Conservation (phyloP, 495 filamentous ascomycete species). For the Talaromyces ruber region DNA sequence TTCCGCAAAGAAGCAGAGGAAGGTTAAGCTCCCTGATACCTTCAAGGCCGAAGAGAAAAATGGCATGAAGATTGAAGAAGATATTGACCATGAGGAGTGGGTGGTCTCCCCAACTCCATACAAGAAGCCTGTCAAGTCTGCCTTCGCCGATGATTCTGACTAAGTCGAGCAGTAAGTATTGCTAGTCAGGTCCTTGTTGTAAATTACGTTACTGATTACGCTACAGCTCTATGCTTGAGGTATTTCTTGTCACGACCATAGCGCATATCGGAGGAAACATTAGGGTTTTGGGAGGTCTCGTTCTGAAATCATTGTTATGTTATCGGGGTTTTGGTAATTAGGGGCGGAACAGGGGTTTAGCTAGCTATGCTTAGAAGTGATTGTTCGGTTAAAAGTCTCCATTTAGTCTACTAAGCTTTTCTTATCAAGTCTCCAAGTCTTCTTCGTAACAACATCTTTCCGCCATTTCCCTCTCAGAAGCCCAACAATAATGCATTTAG, state of each 20-base stretch:
- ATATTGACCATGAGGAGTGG: neutral
- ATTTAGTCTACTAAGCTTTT: neutral
- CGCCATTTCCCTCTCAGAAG: neutral
- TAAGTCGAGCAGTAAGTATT: neutral
- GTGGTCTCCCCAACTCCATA: neutral
- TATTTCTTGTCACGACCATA: neutral
- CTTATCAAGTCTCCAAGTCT: neutral
- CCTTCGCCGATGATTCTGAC: neutral
- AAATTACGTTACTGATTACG: neutral
- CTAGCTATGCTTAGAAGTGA: neutral
- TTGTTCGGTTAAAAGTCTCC: neutral
- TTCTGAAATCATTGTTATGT: neutral
- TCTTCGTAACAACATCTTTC: neutral
- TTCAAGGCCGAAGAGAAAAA: neutral
- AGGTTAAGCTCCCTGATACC: neutral
- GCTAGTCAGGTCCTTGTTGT: neutral
- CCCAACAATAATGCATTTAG: too few species aligned
- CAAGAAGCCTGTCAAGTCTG: neutral
- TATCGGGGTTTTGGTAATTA: neutral
- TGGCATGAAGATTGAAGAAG: neutral
- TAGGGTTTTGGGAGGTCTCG: neutral
- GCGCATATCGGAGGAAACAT: neutral
- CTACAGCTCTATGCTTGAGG: neutral
- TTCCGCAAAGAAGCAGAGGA: neutral
- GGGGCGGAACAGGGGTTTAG: neutral